Percentiles rank a stretch among this genome's conserved stretches.
These are phyloP conservation scores for Candida anutae DNA, from an alignment of 1,139 yeast genomes.

Conservation along the genomic window DNA sequence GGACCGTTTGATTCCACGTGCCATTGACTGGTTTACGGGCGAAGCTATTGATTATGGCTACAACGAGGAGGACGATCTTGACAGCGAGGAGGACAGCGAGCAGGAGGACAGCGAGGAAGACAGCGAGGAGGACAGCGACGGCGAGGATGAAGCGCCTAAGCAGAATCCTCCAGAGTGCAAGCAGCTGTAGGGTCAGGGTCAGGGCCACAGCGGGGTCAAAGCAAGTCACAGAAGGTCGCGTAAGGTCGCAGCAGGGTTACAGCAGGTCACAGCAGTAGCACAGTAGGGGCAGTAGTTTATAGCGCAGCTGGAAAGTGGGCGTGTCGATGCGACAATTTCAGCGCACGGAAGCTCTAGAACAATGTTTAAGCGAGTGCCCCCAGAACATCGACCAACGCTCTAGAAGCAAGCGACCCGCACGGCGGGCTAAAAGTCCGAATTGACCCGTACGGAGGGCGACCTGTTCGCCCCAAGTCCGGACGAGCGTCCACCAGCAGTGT, in stretches of 20 bases:
- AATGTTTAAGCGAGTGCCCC: not conserved
- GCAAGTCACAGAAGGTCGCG: not conserved
- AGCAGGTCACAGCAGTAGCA: no score
- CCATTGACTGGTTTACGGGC: conserved; percentile 97
- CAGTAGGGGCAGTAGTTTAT: no score
- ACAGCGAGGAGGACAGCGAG: conserved; percentile 19
- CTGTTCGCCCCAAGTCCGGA: no score
- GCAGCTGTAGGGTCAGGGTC: conserved; percentile 38
- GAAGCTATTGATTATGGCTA: conserved; percentile 67
- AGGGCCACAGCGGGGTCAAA: not conserved
- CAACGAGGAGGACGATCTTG: conserved; percentile 19
- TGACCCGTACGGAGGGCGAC: no score
- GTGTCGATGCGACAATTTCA: no score
- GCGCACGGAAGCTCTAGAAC: not conserved
- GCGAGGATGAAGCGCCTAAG: conserved; percentile 30
- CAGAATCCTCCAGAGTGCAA: conserved; percentile 82
- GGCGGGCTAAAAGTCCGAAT: no score
- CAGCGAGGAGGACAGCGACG: conserved; percentile 42
- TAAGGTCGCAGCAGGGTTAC: no score
- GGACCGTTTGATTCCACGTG: conserved; percentile 92
- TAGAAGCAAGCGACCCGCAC: no score
- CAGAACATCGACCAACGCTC: no score
- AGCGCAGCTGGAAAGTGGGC: no score
- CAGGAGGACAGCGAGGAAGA: conserved; percentile 43
- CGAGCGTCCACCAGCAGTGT: no score